phyloP scores from a whole-genome alignment of 23 red algal species.

The Rhodosorus marinus region DNA sequence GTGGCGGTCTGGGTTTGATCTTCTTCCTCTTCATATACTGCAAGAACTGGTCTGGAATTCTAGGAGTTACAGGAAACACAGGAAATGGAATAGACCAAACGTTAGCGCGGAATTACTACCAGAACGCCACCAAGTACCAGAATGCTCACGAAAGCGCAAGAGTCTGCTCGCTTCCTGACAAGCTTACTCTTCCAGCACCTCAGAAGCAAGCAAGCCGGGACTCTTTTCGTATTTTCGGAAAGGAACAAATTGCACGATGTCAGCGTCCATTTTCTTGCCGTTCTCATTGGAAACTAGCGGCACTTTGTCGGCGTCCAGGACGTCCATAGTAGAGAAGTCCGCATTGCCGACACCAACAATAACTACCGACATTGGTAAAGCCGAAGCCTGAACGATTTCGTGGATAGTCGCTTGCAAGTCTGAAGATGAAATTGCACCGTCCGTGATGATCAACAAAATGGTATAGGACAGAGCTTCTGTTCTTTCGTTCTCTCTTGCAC shows the following conservation, averaged over 20 bases:
- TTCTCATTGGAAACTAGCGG: constrained; percentile 1
- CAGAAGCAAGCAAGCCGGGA: too few relatives aligned
- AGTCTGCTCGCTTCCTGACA: not conserved
- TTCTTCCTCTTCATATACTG: not conserved
- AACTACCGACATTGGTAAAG: constrained; percentile 41
- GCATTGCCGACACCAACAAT: constrained; percentile 66
- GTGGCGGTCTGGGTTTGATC: too few relatives aligned
- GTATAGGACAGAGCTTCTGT: constrained; percentile 25
- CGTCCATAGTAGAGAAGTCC: constrained; percentile 24
- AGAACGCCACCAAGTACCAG: too few relatives aligned
- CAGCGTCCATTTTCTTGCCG: not conserved
- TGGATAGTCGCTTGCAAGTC: constrained; percentile 24
- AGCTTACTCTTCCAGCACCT: not conserved
- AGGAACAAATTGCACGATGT: constrained; percentile 29
- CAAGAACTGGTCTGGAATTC: not conserved
- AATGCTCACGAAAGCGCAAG: not conserved
- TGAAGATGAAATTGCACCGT: constrained; percentile 30
- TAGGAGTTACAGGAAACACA: too few relatives aligned
- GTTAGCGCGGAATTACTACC: too few relatives aligned
- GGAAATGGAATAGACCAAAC: too few relatives aligned
- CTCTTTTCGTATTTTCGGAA: constrained; percentile 7
- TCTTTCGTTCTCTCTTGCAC: not conserved
- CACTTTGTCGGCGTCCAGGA: constrained; percentile 33
- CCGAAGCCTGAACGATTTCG: constrained; percentile 30
- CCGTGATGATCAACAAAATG: constrained; percentile 57